phyloP scores from a whole-genome alignment of 495 filamentous ascomycete genomes.

The Thermochaetoides thermophila region DNA sequence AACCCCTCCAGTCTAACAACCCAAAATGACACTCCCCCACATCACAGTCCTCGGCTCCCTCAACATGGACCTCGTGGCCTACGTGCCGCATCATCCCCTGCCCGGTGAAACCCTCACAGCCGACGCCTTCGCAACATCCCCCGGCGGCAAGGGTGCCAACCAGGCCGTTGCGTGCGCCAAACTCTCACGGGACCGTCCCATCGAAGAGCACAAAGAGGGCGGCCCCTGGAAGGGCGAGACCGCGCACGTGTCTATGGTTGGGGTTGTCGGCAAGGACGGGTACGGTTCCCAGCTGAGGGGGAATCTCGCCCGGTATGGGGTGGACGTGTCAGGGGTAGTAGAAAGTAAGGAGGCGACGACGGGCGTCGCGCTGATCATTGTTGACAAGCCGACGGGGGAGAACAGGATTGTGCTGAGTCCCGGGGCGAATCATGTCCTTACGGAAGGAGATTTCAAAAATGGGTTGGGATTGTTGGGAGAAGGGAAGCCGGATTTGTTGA shows the following conservation, averaged over 20 bases:
- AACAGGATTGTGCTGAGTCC: conserved; percentile 76
- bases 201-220: conserved; percentile 4
- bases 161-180: conserved; percentile 60
- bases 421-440: conserved; percentile 52
- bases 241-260: conserved; percentile 63
- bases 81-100: conserved; percentile 64
- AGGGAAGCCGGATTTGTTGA: conserved; percentile 40
- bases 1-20: not conserved
- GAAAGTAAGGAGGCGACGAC: conserved; percentile 37
- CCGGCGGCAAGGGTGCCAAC: conserved; percentile 91
- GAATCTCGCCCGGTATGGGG: conserved; percentile 42
- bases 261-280: conserved; percentile 60
- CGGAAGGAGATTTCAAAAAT: conserved; percentile 20
- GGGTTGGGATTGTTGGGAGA: not conserved
- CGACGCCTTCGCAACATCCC: conserved; percentile 59
- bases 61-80: conserved; percentile 81
- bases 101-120: conserved; percentile 81
- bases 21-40: conserved; percentile 15
- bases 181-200: conserved; percentile 9
- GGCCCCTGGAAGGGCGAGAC: conserved; percentile 19
- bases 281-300: conserved; percentile 39
- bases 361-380: conserved; percentile 74
- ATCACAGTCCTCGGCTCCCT: conserved; percentile 83
- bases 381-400: conserved; percentile 60
- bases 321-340: conserved; percentile 44